These are phyloP conservation scores for Aspergillus egyptiacus DNA, from an alignment of 495 filamentous ascomycete species.

Conservation along the genomic window DNA sequence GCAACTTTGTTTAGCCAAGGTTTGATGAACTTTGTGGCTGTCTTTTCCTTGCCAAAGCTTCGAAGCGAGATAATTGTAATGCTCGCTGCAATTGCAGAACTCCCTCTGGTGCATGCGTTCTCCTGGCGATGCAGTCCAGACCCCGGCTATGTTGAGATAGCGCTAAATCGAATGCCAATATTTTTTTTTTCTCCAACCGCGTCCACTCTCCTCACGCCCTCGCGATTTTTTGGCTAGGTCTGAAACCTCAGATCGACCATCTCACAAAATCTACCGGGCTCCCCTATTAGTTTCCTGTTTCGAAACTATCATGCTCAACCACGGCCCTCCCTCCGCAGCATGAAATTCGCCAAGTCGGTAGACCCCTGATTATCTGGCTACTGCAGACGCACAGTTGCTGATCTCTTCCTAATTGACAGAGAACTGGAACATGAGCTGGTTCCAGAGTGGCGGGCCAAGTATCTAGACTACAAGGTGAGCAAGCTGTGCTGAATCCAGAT, in stretches of 20 bases:
- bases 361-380: slow-evolving; percentile 1
- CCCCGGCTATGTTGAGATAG: slow-evolving; percentile 6
- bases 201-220: background rate
- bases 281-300: slow-evolving; percentile 5
- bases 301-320: slow-evolving; percentile 19
- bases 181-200: slow-evolving; percentile 5
- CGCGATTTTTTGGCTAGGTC: background rate
- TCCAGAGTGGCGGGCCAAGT: slow-evolving; percentile 89
- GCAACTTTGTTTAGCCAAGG: too few species aligned
- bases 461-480: slow-evolving; percentile 82
- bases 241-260: background rate
- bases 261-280: slow-evolving; percentile 12
- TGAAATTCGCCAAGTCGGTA: slow-evolving; percentile 61
- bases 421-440: slow-evolving; percentile 83
- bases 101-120: background rate
- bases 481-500: too few species aligned
- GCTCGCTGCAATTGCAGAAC: background rate
- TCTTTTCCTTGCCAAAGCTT: too few species aligned
- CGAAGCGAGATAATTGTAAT: too few species aligned
- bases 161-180: slow-evolving; percentile 11
- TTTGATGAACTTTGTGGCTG: too few species aligned
- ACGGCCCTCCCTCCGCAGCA: slow-evolving; percentile 26
- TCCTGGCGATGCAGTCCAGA: background rate
- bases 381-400: slow-evolving; percentile 12
- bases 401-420: slow-evolving; percentile 28